Evolutionary conservation across 2,329 filamentous ascomycete genomes (phyloP), one percentile per base, ranked within the genome.

Genomic region (Allantophomopsis cytisporea): DNA sequence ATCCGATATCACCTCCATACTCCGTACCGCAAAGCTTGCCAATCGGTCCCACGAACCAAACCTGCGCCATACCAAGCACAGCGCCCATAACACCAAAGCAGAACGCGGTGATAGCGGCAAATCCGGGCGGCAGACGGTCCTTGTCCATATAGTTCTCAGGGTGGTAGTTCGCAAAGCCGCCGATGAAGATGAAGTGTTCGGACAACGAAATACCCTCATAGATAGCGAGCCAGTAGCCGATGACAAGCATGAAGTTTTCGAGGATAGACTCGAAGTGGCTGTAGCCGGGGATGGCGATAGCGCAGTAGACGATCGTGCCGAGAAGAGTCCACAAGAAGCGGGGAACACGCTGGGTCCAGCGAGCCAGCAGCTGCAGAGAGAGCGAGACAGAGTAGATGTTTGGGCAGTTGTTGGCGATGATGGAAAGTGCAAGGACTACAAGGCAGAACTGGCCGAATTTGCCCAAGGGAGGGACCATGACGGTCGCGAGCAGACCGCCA

Each of bases 201-300:
- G 67, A 62, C 14, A 84, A 54, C 1, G 71, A 64, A 45, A 85
- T 72, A 36, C 71, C 78, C 46, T 75, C 71, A 60, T 85, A 86
- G 49, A 85, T 82, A 36, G 79, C 74, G 2, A 85, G 66, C 80
- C 81, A 86, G 62, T 85, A 86, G 2, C 72, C 73, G 44, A 77
- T 76, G 38, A 78, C 54, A 44, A 73, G 58, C 74, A 85, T 81
- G 59, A 85, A 83, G 57, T 82, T 80, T 53, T 80, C 69, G 12
- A 85, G 64, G 3, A 80, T 69, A 6, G 56, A 53, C 46, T 76
- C 72, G 54, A 84, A 84, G 52, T 78, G 65, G 4, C 58, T 60
- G 60, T 82, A 83, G 2, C 77, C 81, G 0, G 79, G 77, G 39
- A 86, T 80, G 7, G 77, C 73, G 49, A 85, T 76, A 17, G 71